Conservation (phyloP, 495 filamentous ascomycete genomes). For the Cryomyces minteri region DNA sequence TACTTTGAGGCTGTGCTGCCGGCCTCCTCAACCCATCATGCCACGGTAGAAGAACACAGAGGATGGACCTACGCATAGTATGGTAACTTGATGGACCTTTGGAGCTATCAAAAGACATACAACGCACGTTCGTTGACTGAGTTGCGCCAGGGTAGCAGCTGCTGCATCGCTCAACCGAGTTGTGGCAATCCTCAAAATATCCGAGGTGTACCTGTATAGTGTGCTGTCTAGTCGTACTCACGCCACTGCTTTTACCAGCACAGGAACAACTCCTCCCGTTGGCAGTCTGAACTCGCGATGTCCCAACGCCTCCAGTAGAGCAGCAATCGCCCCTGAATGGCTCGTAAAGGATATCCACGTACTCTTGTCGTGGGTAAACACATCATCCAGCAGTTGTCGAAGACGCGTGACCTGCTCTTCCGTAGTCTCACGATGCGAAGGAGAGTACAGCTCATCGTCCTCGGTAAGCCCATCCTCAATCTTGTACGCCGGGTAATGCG, state of each 20-base stretch:
- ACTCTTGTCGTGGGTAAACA: conserved; percentile 40
- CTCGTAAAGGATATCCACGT: conserved; percentile 48
- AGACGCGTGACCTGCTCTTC: conserved; percentile 36
- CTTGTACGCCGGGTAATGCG: conserved; percentile 34
- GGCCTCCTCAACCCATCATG: too few species aligned
- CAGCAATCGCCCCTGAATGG: conserved; percentile 47
- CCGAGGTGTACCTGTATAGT: too few species aligned
- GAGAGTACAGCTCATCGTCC: conserved; percentile 16
- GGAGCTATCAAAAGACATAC: too few species aligned
- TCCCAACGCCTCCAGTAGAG: conserved; percentile 36
- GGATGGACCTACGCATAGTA: too few species aligned
- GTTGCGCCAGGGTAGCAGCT: too few species aligned
- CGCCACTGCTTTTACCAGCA: conserved; percentile 36
- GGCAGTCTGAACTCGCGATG: conserved; percentile 41
- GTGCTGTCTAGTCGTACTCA: too few species aligned
- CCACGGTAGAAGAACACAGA: too few species aligned
- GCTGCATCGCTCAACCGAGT: too few species aligned
- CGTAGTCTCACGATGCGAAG: conserved; percentile 11
- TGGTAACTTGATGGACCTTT: too few species aligned
- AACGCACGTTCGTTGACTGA: too few species aligned
- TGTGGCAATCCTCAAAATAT: too few species aligned
- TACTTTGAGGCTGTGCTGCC: too few species aligned
- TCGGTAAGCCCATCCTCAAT: conserved; percentile 44
- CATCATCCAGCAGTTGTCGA: conserved; percentile 36
- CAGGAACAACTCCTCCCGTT: conserved; percentile 54